A percentile compares a stretch with the other conserved stretches of the same genome.
Evolutionary conservation across 2,329 filamentous ascomycete species (phyloP).

Genomic region (Magnaporthiopsis incrustans): DNA sequence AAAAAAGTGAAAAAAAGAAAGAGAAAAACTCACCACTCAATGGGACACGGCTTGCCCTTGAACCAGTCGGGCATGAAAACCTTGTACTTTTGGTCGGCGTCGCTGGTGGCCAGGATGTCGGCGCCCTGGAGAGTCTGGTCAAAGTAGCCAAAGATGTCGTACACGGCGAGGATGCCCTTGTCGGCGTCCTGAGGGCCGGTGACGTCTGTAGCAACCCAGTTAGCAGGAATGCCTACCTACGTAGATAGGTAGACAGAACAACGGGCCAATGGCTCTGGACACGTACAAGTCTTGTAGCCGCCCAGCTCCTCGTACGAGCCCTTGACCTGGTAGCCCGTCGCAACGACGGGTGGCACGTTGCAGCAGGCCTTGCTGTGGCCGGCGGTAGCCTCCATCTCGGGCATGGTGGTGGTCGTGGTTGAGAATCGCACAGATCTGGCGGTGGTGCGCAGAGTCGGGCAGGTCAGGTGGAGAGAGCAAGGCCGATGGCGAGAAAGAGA

Average conservation of each 20-base stretch:
- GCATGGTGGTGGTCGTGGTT: slow-evolving; percentile 2
- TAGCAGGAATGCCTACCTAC: not conserved
- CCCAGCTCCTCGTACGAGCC: slow-evolving; percentile 37
- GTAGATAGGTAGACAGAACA: no score
- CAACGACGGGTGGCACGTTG: slow-evolving; percentile 38
- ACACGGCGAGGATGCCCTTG: slow-evolving; percentile 55
- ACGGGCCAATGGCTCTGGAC: not conserved
- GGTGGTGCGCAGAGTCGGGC: no score
- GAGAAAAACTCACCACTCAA: slow-evolving; percentile 35
- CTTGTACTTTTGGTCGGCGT: slow-evolving; percentile 59
- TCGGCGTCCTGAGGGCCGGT: slow-evolving; percentile 36
- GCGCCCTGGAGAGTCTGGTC: slow-evolving; percentile 63
- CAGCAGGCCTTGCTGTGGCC: slow-evolving; percentile 26
- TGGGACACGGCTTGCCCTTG: slow-evolving; percentile 57
- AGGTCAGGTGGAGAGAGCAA: no score
- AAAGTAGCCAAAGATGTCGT: slow-evolving; percentile 64
- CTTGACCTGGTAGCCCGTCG: slow-evolving; percentile 32
- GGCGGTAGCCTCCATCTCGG: slow-evolving; percentile 5
- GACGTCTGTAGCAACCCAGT: slow-evolving; percentile 28
- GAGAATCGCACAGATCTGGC: not conserved
- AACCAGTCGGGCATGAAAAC: slow-evolving; percentile 94
- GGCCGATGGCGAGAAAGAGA: no score
- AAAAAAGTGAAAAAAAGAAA: no score
- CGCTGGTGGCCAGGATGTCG: slow-evolving; percentile 52
- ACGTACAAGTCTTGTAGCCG: slow-evolving; percentile 37